Percentiles rank a stretch among this genome's conserved stretches.
Evolutionary conservation across 305 asterid species (phyloP).

Genomic region (Fraxinus angustifolia): DNA sequence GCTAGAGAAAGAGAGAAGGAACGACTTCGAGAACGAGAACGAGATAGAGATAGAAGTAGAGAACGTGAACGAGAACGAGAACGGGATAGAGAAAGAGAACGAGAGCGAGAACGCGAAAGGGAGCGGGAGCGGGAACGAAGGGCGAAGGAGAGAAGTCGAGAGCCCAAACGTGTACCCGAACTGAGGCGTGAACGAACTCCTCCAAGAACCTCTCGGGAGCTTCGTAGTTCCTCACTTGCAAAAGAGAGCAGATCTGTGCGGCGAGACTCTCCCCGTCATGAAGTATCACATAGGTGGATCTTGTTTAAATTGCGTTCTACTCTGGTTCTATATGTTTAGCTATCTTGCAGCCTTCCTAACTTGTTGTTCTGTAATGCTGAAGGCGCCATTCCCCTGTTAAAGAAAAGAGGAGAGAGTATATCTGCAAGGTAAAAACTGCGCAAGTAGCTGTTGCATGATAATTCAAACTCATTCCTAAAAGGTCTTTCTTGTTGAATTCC

Average conservation of each 20-base stretch:
- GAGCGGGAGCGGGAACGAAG: slow-evolving; percentile 46
- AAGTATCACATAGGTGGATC: slow-evolving; percentile 87
- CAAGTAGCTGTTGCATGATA: slow-evolving; percentile 45
- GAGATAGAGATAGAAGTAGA: slow-evolving; percentile 52
- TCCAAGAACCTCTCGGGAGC: slow-evolving; percentile 74
- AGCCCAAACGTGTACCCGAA: slow-evolving; percentile 59
- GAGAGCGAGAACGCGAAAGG: slow-evolving; percentile 71
- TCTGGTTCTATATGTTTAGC: slow-evolving; percentile 59
- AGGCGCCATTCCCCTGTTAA: slow-evolving; percentile 96
- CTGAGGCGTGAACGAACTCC: slow-evolving; percentile 70
- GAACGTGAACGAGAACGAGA: slow-evolving; percentile 59
- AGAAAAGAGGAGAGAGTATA: slow-evolving; percentile 89
- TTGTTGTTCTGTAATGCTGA: slow-evolving; percentile 80
- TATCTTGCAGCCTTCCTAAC: slow-evolving; percentile 72
- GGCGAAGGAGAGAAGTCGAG: slow-evolving; percentile 68
- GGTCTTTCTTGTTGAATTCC: slow-evolving; percentile 23
- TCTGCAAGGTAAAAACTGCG: slow-evolving; percentile 87
- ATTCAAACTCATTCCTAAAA: slow-evolving; percentile 28
- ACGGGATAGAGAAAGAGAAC: slow-evolving; percentile 50
- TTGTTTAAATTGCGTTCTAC: slow-evolving; percentile 57
- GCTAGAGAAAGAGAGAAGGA: slow-evolving; percentile 77
- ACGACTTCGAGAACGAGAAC: slow-evolving; percentile 52
- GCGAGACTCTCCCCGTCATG: slow-evolving; percentile 83
- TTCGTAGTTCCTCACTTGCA: slow-evolving; percentile 64
- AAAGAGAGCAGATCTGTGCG: slow-evolving; percentile 67